A percentile compares a stretch with the other conserved stretches of the same genome.
phyloP scores from a whole-genome alignment of 257 asterid species.

The Phtheirospermum japonicum region DNA sequence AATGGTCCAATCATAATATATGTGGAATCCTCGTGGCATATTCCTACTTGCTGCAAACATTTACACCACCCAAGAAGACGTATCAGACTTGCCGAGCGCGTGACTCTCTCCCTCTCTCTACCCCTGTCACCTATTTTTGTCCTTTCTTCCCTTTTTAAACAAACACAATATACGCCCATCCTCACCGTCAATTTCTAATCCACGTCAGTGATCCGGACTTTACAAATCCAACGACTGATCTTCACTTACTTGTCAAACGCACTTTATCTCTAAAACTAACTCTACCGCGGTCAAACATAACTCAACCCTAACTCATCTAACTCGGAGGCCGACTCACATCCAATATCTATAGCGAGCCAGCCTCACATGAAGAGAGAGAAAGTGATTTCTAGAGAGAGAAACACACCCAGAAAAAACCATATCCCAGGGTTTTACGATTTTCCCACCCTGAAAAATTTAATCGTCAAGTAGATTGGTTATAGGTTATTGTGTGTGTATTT shows the following conservation, averaged over 20 bases:
- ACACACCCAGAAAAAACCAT: constrained; percentile 3
- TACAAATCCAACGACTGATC: constrained; percentile 36
- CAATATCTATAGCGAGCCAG: constrained; percentile 40
- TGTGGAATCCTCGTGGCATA: too few relatives aligned
- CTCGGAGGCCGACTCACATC: constrained; percentile 55
- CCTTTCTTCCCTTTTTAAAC: not conserved
- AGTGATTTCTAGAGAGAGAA: constrained; percentile 35
- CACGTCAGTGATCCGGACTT: constrained; percentile 66
- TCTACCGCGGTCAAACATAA: constrained; percentile 38
- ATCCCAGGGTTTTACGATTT: constrained; percentile 30
- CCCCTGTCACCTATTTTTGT: too few relatives aligned
- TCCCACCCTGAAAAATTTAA: not conserved
- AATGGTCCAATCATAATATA: too few relatives aligned
- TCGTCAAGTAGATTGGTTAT: constrained; percentile 2
- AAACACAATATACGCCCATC: not conserved
- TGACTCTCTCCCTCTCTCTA: too few relatives aligned
- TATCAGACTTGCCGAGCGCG: too few relatives aligned
- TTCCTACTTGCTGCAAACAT: too few relatives aligned
- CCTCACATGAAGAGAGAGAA: not conserved
- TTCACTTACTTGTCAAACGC: constrained; percentile 26
- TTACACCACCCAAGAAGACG: too few relatives aligned
- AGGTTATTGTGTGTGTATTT: constrained; percentile 10
- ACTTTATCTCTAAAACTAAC: constrained; percentile 25
- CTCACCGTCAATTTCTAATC: constrained; percentile 29
- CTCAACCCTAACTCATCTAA: constrained; percentile 43